These are phyloP conservation scores for Coemansia sp. DNA, from an alignment of 192 early-diverging fungal species.

Conservation along the genomic window DNA sequence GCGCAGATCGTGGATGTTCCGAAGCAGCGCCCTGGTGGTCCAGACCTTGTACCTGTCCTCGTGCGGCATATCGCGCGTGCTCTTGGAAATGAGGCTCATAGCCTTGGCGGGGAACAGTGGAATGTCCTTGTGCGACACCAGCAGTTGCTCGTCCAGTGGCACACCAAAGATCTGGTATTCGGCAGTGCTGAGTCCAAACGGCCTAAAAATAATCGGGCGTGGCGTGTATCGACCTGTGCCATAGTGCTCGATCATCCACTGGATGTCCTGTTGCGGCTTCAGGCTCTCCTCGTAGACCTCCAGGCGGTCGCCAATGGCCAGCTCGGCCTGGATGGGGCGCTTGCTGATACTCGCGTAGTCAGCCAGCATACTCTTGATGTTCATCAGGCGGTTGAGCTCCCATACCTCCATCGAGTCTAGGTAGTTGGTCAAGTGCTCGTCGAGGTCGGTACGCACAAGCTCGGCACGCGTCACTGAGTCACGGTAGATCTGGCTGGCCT, in stretches of 20 bases:
- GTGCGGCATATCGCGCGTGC: constrained; percentile 17
- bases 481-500: constrained; percentile 64
- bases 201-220: constrained; percentile 67
- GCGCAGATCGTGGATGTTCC: constrained; percentile 61
- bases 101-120: constrained; percentile 62
- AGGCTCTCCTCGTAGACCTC: constrained; percentile 69
- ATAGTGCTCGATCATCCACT: constrained; percentile 73
- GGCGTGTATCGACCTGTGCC: constrained; percentile 66
- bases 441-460: constrained; percentile 62
- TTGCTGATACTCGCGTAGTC: constrained; percentile 39
- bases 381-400: constrained; percentile 56
- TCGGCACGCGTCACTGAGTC: constrained; percentile 64
- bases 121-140: constrained; percentile 57
- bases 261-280: constrained; percentile 74
- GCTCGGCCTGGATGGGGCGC: constrained; percentile 35
- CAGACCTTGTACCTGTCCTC: constrained; percentile 60
- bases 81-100: constrained; percentile 60
- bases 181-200: constrained; percentile 64
- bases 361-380: constrained; percentile 46
- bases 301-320: constrained; percentile 52
- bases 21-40: constrained; percentile 59
- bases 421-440: constrained; percentile 61
- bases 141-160: constrained; percentile 63
- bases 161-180: constrained; percentile 80
- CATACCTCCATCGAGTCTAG: constrained; percentile 54